Evolutionary conservation across 2,329 filamentous ascomycete species (phyloP).

Genomic region (Fusarium nodosum): DNA sequence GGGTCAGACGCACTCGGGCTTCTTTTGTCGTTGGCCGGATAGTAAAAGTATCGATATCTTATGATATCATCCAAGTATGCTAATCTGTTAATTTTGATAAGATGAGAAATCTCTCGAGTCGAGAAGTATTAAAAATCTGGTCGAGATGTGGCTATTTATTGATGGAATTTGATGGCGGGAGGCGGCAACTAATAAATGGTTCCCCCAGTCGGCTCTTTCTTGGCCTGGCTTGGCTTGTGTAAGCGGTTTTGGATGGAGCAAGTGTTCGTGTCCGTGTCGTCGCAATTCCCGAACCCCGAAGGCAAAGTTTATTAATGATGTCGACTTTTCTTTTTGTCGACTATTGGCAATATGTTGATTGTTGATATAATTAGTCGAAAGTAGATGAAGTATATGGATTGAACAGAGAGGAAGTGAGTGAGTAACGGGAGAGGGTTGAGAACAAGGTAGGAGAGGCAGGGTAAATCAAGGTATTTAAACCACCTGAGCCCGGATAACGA

Average conservation of each 20-base stretch:
- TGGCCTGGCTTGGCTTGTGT: conserved; percentile 29
- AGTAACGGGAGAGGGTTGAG: neutral
- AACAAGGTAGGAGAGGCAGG: conserved; percentile 10
- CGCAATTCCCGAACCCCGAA: conserved; percentile 42
- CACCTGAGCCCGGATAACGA: conserved; percentile 31
- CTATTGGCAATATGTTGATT: neutral
- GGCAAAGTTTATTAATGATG: conserved; percentile 13
- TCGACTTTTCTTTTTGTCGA: conserved; percentile 1
- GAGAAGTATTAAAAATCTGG: conserved; percentile 2
- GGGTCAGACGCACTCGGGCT: conserved; percentile 23
- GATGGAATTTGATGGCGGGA: conserved; percentile 19
- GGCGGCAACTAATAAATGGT: conserved; percentile 32
- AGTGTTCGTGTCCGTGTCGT: conserved; percentile 10
- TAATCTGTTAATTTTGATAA: conserved; percentile 1
- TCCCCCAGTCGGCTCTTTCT: conserved; percentile 15
- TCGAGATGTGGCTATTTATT: conserved; percentile 7
- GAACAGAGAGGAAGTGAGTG: conserved; percentile 2
- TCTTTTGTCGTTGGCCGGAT: conserved; percentile 11
- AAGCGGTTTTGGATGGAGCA: conserved; percentile 37
- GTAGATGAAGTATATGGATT: neutral
- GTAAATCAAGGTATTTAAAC: conserved; percentile 43
- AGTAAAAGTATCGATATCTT: conserved; percentile 6
- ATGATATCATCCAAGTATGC: conserved; percentile 35
- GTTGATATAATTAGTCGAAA: neutral
- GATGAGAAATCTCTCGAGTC: neutral